phyloP scores from a whole-genome alignment of 768 basidiomycete genomes.

The Kwoniella heveanensis region DNA sequence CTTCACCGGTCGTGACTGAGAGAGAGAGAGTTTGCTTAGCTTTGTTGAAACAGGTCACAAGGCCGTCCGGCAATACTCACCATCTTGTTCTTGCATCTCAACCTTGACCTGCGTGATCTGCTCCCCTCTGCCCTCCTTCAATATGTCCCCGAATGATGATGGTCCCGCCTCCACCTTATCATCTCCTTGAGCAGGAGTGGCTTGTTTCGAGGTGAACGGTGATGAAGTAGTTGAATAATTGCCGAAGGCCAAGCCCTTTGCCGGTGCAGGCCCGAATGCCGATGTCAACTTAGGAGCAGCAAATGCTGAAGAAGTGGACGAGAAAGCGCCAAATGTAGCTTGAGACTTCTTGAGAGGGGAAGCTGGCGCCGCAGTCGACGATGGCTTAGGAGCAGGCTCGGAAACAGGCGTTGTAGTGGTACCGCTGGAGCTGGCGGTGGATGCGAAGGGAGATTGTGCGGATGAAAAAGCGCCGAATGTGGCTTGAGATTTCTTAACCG shows the following conservation, averaged over 20 bases:
- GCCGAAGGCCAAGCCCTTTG: conserved; percentile 40
- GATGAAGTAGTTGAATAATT: conserved; percentile 40
- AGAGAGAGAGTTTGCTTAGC: background rate
- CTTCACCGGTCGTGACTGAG: conserved; percentile 57
- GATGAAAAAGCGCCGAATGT: conserved; percentile 48
- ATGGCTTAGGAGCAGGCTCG: background rate
- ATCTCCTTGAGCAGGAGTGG: conserved; percentile 15
- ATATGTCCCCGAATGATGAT: conserved; percentile 49
- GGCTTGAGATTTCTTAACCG: conserved; percentile 49
- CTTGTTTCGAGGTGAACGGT: conserved; percentile 46
- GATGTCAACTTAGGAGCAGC: conserved; percentile 22
- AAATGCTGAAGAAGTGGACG: conserved; percentile 41
- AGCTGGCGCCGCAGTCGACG: conserved; percentile 8
- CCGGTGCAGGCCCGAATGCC: conserved; percentile 2
- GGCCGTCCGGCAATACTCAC: conserved; percentile 36
- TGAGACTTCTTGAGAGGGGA: conserved; percentile 49
- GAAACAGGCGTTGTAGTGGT: background rate
- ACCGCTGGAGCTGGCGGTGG: conserved; percentile 14
- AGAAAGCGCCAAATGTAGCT: conserved; percentile 47
- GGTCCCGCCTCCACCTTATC: conserved; percentile 28
- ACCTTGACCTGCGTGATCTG: conserved; percentile 45
- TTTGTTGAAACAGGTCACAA: background rate
- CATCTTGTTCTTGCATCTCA: conserved; percentile 55
- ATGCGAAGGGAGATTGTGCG: conserved; percentile 37
- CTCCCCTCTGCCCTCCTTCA: conserved; percentile 33